Evolutionary conservation across 441 rosid genomes (phyloP), one percentile per base, ranked within the genome.

Genomic region (Cnidoscolus chayamansa): DNA sequence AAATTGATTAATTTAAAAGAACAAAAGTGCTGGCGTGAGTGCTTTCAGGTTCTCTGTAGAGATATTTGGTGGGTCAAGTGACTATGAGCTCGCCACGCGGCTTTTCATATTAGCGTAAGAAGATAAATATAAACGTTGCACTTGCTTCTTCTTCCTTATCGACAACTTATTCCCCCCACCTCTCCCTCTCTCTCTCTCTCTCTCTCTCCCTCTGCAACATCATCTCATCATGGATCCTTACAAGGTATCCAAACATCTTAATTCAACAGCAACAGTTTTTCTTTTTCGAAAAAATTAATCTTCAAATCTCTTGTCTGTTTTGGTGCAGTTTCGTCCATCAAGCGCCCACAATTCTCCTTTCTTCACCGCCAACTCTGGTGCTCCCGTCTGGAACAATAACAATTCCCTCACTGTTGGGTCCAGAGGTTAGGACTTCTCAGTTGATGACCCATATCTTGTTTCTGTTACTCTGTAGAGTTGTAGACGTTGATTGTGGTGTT

Each of bases 311-410:
- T 49, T 50, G 20, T 55, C 47, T 70, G 35, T 62, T 66, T 6
- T 69, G 56, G 72, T 80, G 78, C 92, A 92, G 98, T 54, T 69
- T 80, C 88, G 90, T 11, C 97, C 98, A 10, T 89, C 98, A 50
- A 94, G 97, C 63, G 86, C 97, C 7, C 77, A 74, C 85, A 84
- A 87, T 78, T 63, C 97, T 10, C 83, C 87, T 8, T 90, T 86
- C 84, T 90, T 82, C 81, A 90, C 98, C n/a, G 88, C 97, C 20
- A 94, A 90, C 76, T 86, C 92, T 37, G 98, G 98, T 35, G 77
- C 86, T 72, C 98, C 98, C 0, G 97, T 94, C 20, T 92, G 86
- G 79, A 94, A 94, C 90, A 90, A 94, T 78, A 85, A 80, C 83
- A 83, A 89, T 2, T 87, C 97, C 57, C 84, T 90, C 80, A 92